phyloP scores from a whole-genome alignment of 495 filamentous ascomycete genomes.

The Neurospora hispaniola region DNA sequence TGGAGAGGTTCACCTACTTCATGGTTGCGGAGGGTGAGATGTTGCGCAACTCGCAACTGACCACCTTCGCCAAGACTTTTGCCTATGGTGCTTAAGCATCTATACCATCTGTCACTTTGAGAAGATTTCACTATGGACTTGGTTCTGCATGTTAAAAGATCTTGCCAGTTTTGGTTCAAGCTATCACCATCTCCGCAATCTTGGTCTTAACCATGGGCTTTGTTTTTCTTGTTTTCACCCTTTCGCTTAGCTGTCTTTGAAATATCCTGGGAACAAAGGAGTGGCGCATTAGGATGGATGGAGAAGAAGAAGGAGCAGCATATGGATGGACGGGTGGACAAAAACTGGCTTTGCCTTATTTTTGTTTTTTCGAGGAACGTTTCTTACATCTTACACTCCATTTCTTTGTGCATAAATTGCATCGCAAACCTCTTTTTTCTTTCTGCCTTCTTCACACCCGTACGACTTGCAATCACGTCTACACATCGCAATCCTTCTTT shows the following conservation, averaged over 20 bases:
- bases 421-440: background rate
- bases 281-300: background rate
- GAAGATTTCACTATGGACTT: background rate
- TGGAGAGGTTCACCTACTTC: slow-evolving; percentile 76
- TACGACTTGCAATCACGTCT: background rate
- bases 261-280: background rate
- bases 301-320: background rate
- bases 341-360: background rate
- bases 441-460: background rate
- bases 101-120: background rate
- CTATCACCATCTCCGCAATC: background rate
- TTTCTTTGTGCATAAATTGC: background rate
- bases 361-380: background rate
- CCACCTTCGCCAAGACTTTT: slow-evolving; percentile 33
- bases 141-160: background rate
- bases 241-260: background rate
- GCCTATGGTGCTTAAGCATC: slow-evolving; percentile 23
- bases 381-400: background rate
- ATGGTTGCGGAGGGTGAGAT: slow-evolving; percentile 42
- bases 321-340: background rate
- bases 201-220: background rate
- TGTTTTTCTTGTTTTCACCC: slow-evolving; percentile 2
- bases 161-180: background rate
- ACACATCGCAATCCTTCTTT: background rate
- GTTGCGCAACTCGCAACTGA: slow-evolving; percentile 31